Base-by-base conservation (phyloP, 306 rosid genomes). In the Hippophae rhamnoides region DNA sequence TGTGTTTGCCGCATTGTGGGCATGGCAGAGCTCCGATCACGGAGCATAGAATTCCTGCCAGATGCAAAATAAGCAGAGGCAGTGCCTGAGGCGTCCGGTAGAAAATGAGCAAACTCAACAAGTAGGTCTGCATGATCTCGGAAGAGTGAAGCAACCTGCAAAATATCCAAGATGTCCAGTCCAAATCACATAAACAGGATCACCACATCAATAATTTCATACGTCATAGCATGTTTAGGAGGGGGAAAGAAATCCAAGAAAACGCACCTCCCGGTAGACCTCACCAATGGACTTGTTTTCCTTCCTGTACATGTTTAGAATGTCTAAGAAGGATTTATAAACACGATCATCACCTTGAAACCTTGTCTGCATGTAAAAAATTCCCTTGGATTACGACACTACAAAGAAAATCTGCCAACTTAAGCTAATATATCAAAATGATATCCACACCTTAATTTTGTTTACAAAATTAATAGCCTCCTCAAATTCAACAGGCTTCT, bases 401-500 rank as follows among this genome's bases (percentile, higher is more conserved):
- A 64, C 26, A 62, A 60, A 58, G 56, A n/a, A 71, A 76, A 79
- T 53, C 27, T 12, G 31, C 61, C 44, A 41, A 6, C 18, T 50
- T 61, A 62, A 47, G 57, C 57, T 47, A 69, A 58, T 56, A 48
- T 52, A 38, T 14, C 8, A 53, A 78, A 31, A 61, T 59, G 55
- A 57, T 52, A 55, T 52, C 38, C 38, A 61, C 53, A 88, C 99
- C 94, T 88, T 93, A 58, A 93, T 93, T 74, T 86, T 93, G 94
- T 88, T 93, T 56, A 93, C 99, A 77, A 85, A 93, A 79, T 77
- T 86, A 71, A 88, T 93, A 49, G 99, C 99, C 74, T 93, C 97
- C 59, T 84, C 94, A 82, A 88, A 88, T 73, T 88, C 99, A 70
- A 88, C 99, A 27, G 89, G 95, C 73, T 86, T 93, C 79, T 92